A percentile compares a stretch with the other conserved stretches of the same genome.
phyloP scores from a whole-genome alignment of 2,329 filamentous ascomycete genomes.

The Verticillium nonalfalfae region DNA sequence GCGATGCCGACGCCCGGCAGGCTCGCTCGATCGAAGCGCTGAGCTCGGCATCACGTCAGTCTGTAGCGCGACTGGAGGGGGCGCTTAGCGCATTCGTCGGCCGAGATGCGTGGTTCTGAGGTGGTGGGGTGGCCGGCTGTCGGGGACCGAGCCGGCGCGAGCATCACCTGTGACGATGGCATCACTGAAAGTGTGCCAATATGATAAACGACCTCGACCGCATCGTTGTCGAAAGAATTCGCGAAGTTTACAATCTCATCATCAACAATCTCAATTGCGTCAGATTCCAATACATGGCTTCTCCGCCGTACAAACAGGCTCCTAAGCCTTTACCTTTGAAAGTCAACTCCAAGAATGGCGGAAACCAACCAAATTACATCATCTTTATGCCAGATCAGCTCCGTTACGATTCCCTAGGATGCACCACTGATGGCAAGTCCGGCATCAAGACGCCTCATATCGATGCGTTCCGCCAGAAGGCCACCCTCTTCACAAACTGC shows the following conservation, averaged over 20 bases:
- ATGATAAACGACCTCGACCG: not conserved
- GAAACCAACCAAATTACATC: slow-evolving; percentile 24
- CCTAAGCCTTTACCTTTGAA: slow-evolving; percentile 15
- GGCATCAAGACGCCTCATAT: slow-evolving; percentile 30
- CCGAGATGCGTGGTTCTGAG: not conserved
- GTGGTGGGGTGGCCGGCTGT: not conserved
- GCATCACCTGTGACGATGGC: not conserved
- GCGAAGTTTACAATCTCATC: not conserved
- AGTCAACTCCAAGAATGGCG: slow-evolving; percentile 18
- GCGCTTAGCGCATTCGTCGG: not conserved
- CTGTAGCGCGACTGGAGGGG: not conserved
- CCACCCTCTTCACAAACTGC: slow-evolving; percentile 34
- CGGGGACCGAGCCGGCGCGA: not conserved
- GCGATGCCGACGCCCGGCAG: not conserved
- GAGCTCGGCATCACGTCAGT: not conserved
- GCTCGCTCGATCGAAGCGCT: not conserved
- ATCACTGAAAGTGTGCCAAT: not conserved
- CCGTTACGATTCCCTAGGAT: slow-evolving; percentile 33
- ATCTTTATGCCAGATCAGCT: slow-evolving; percentile 42
- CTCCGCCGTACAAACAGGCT: not conserved
- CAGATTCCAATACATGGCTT: not conserved
- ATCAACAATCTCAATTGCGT: not conserved
- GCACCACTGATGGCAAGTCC: slow-evolving; percentile 15
- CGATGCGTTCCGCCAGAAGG: slow-evolving; percentile 27
- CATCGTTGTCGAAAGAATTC: not conserved